Evolutionary conservation across 2,329 filamentous ascomycete genomes (phyloP).

Genomic region (Myrmaecium sp.): DNA sequence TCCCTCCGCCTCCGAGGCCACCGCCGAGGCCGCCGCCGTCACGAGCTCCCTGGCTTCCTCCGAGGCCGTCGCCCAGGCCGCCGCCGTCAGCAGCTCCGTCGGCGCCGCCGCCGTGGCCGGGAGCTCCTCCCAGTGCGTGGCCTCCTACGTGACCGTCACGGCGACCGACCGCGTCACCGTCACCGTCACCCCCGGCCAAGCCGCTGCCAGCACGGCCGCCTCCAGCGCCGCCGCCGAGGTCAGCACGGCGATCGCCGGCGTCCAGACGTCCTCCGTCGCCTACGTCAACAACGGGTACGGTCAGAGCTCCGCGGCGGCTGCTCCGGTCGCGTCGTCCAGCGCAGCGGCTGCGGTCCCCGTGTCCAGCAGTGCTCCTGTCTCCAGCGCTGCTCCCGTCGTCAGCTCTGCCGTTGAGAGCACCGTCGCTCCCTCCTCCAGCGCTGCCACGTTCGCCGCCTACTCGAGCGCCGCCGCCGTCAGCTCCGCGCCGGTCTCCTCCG

Average conservation of each 20-base stretch:
- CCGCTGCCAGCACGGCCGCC: slow-evolving; percentile 4
- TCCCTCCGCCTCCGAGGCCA: slow-evolving; percentile 1
- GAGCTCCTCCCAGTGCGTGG: slow-evolving; percentile 22
- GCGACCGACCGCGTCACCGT: slow-evolving; percentile 10
- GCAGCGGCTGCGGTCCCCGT: slow-evolving; percentile 3
- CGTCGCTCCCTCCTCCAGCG: slow-evolving; percentile 2
- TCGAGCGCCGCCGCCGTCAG: slow-evolving; percentile 7
- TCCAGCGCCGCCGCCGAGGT: slow-evolving; percentile 3
- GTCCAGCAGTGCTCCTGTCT: no score
- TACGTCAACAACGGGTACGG: no score
- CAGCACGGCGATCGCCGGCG: no score
- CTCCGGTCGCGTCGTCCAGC: not conserved
- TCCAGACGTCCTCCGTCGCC: no score
- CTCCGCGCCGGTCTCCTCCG: slow-evolving; percentile 4
- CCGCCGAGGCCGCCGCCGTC: slow-evolving; percentile 2
- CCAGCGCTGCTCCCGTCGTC: no score
- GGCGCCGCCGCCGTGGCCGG: slow-evolving; percentile 3
- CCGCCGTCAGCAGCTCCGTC: slow-evolving; percentile 10
- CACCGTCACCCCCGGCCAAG: slow-evolving; percentile 17
- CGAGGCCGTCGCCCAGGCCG: slow-evolving; percentile 8
- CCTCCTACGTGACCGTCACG: slow-evolving; percentile 24
- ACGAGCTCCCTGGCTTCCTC: slow-evolving; percentile 6
- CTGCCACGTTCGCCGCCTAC: slow-evolving; percentile 4
- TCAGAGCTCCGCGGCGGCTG: no score
- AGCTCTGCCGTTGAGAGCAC: no score